phyloP scores from a whole-genome alignment of 495 filamentous ascomycete genomes.

The Bacidia rubella region DNA sequence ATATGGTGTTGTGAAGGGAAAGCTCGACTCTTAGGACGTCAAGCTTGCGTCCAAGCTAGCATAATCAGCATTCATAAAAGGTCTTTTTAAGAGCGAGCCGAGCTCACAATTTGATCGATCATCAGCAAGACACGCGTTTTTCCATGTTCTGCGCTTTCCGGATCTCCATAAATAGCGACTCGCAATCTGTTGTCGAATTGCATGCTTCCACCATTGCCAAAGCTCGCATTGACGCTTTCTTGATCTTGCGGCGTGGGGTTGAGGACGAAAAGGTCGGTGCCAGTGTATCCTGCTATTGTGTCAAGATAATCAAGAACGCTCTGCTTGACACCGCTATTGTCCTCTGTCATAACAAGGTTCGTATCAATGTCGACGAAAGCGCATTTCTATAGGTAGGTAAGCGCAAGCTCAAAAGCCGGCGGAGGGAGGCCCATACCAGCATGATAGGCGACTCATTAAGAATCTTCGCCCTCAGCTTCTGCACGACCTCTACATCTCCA shows the following conservation, averaged over 20 bases:
- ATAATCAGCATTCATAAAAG: conserved; percentile 17
- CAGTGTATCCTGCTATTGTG: conserved; percentile 67
- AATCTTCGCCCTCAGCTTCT: conserved; percentile 71
- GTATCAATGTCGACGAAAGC: conserved; percentile 86
- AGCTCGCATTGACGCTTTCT: conserved; percentile 42
- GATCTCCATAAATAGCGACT: conserved; percentile 87
- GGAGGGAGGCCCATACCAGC: conserved; percentile 46
- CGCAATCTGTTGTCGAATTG: conserved; percentile 68
- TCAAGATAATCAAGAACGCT: conserved; percentile 76
- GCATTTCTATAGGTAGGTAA: conserved; percentile 49
- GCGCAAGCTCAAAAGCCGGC: conserved; percentile 18
- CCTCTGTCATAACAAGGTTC: conserved; percentile 64
- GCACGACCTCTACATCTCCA: conserved; percentile 67
- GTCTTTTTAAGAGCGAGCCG: not conserved
- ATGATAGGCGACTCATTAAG: conserved; percentile 77
- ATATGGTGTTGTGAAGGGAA: conserved; percentile 77
- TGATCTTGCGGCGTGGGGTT: conserved; percentile 55
- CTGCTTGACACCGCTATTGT: conserved; percentile 48
- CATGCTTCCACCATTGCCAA: conserved; percentile 52
- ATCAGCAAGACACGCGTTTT: conserved; percentile 93
- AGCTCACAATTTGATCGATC: conserved; percentile 87
- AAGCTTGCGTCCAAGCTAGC: conserved; percentile 71
- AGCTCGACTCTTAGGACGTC: conserved; percentile 72
- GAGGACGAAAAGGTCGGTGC: conserved; percentile 90
- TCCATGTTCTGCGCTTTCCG: conserved; percentile 89